Conservation (phyloP, 2,329 filamentous ascomycete genomes). For the Microsporum audouinii region DNA sequence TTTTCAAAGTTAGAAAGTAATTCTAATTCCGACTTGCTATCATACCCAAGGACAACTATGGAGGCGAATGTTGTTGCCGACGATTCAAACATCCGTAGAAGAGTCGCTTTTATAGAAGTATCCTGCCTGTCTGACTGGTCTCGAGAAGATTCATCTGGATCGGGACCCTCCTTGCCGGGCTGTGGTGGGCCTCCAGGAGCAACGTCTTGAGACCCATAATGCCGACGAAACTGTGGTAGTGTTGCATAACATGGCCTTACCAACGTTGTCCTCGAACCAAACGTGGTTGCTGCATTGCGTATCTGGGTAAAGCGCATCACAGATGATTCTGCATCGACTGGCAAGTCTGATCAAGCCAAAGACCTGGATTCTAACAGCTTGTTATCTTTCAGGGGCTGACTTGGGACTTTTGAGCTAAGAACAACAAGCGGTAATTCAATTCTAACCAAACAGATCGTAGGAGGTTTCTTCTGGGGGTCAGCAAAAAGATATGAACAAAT, state of each 20-base stretch:
- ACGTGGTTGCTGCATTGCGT: conserved; percentile 2
- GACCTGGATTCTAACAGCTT: background rate
- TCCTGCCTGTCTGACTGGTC: conserved; percentile 16
- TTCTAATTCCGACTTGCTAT: background rate
- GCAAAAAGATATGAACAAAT: background rate
- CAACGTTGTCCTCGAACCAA: conserved; percentile 5
- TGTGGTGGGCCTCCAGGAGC: conserved; percentile 11
- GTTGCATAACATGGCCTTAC: conserved; percentile 7
- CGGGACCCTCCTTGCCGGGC: conserved; percentile 13
- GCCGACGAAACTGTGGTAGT: conserved; percentile 6
- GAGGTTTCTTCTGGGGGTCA: background rate
- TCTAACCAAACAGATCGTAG: background rate
- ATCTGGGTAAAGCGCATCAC: conserved; percentile 8
- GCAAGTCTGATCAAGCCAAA: background rate
- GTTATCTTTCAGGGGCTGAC: conserved; percentile 1
- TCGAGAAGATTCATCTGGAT: conserved; percentile 24
- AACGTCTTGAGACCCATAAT: conserved; percentile 13
- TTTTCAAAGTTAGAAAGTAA: conserved; percentile 9
- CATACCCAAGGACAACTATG: conserved; percentile 53
- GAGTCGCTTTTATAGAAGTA: conserved; percentile 28
- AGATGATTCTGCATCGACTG: background rate
- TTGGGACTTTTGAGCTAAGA: background rate
- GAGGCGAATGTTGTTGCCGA: conserved; percentile 66
- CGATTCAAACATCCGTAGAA: conserved; percentile 58
- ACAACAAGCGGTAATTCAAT: background rate